Evolutionary conservation across 2,329 filamentous ascomycete genomes (phyloP).

Genomic region (Lachnellula cervina): DNA sequence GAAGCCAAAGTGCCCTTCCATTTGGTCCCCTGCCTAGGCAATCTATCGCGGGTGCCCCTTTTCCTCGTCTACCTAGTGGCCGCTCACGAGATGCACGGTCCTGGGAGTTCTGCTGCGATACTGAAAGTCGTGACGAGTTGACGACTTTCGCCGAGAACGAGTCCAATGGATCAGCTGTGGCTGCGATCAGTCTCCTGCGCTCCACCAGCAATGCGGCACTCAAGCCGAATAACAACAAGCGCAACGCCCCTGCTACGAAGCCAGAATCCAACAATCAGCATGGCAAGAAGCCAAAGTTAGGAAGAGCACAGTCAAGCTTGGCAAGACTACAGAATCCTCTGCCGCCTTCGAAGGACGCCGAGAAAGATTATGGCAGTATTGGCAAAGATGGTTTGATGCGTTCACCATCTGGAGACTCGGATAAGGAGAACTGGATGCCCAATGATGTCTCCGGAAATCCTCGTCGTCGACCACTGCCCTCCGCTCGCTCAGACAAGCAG

Average conservation of each 20-base stretch:
- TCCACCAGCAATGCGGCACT: slow-evolving; percentile 57
- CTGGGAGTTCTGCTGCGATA: slow-evolving; percentile 89
- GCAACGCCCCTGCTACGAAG: slow-evolving; percentile 48
- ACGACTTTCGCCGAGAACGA: slow-evolving; percentile 79
- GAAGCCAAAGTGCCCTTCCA: slow-evolving; percentile 65
- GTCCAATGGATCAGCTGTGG: slow-evolving; percentile 70
- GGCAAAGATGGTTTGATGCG: slow-evolving; percentile 36
- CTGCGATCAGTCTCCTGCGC: slow-evolving; percentile 75
- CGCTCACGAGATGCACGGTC: slow-evolving; percentile 82
- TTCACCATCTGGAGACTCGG: slow-evolving; percentile 66
- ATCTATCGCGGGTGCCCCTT: slow-evolving; percentile 30
- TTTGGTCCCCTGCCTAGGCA: slow-evolving; percentile 54
- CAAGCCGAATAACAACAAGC: slow-evolving; percentile 56
- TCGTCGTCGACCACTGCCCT: slow-evolving; percentile 29
- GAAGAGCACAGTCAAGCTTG: slow-evolving; percentile 56
- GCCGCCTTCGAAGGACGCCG: slow-evolving; percentile 18
- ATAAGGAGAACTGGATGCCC: slow-evolving; percentile 88
- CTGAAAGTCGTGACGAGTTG: slow-evolving; percentile 71
- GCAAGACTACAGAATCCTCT: slow-evolving; percentile 51
- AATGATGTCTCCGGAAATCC: slow-evolving; percentile 44
- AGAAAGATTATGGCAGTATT: slow-evolving; percentile 20
- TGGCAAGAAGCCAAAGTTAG: slow-evolving; percentile 58
- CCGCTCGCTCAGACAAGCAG: slow-evolving; percentile 23
- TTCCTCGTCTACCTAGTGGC: slow-evolving; percentile 55
- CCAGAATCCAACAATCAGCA: slow-evolving; percentile 30